phyloP scores from a whole-genome alignment of 495 filamentous ascomycete genomes.

The Saxophila tyrrhenica region DNA sequence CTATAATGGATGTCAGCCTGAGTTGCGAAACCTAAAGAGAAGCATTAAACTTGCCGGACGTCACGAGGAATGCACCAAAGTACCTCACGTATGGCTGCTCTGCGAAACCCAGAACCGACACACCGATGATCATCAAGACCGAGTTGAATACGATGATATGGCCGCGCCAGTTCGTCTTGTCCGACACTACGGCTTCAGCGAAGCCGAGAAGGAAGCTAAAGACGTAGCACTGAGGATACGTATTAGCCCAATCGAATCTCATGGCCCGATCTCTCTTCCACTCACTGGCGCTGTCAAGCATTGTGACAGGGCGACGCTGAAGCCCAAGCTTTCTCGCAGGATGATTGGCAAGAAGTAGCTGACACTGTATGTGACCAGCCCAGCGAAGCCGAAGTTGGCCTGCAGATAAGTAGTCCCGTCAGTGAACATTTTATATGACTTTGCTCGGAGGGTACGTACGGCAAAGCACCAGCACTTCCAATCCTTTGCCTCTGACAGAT shows the following conservation, averaged over 20 bases:
- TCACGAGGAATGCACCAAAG: slow-evolving; percentile 55
- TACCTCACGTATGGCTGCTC: slow-evolving; percentile 41
- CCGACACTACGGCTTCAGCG: slow-evolving; percentile 40
- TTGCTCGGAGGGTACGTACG: no score
- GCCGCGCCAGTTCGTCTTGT: slow-evolving; percentile 47
- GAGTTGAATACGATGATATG: slow-evolving; percentile 48
- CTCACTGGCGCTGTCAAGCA: slow-evolving; percentile 33
- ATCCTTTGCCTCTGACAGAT: slow-evolving; percentile 25
- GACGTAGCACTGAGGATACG: slow-evolving; percentile 24
- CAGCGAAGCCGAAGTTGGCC: not conserved
- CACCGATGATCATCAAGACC: slow-evolving; percentile 36
- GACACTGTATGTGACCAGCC: slow-evolving; percentile 12
- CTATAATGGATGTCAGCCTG: not conserved
- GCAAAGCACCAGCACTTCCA: slow-evolving; percentile 30
- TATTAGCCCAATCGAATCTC: not conserved
- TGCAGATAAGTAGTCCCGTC: no score
- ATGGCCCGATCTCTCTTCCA: not conserved
- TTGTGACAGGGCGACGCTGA: slow-evolving; percentile 31
- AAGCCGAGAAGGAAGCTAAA: slow-evolving; percentile 32
- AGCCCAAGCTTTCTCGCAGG: slow-evolving; percentile 38
- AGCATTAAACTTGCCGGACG: slow-evolving; percentile 31
- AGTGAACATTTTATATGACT: no score
- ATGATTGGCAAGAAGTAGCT: slow-evolving; percentile 44
- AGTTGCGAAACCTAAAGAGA: no score
- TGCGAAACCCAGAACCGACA: slow-evolving; percentile 45